Conservation (phyloP, 208 protist species). For the Trypanosomatidae sp. region DNA sequence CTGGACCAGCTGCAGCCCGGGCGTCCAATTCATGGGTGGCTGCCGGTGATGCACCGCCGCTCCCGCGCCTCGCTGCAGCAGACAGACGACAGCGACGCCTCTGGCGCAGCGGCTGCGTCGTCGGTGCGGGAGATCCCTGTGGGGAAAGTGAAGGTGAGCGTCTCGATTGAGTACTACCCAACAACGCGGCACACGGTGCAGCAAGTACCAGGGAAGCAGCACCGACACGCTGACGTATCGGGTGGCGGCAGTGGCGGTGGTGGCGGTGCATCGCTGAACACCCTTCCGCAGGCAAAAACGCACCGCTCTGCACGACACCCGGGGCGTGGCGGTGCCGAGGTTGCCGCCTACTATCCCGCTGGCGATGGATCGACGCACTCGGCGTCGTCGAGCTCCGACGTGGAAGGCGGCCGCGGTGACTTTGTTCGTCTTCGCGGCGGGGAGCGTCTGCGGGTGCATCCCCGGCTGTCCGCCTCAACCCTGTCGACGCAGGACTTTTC, state of each 20-base stretch:
- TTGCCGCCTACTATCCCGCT: neutral
- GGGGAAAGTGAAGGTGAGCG: conserved; percentile 58
- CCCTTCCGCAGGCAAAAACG: conserved; percentile 25
- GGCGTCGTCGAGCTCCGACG: too few relatives aligned
- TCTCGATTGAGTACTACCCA: conserved; percentile 47
- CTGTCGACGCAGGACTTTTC: conserved; percentile 18
- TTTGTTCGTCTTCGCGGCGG: neutral
- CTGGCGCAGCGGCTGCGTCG: neutral
- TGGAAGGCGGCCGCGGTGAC: neutral
- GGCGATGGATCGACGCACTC: neutral
- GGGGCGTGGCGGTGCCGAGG: conserved; percentile 1
- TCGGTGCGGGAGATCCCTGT: conserved; percentile 19
- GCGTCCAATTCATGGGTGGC: conserved; percentile 65
- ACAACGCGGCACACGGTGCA: neutral
- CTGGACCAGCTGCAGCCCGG: conserved; percentile 45
- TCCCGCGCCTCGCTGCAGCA: too few relatives aligned
- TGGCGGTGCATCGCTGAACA: neutral
- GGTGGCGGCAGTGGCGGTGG: conserved; percentile 8
- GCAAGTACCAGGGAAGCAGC: conserved; percentile 23
- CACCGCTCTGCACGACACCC: conserved; percentile 16
- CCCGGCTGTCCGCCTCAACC: too few relatives aligned
- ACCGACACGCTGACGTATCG: too few relatives aligned
- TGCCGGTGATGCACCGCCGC: conserved; percentile 54
- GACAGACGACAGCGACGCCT: too few relatives aligned
- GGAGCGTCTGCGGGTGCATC: neutral